Evolutionary conservation across 805 yeast genomes (phyloP), one percentile per base, ranked within the genome.

Genomic region (Cyberlindnera meyerae): DNA sequence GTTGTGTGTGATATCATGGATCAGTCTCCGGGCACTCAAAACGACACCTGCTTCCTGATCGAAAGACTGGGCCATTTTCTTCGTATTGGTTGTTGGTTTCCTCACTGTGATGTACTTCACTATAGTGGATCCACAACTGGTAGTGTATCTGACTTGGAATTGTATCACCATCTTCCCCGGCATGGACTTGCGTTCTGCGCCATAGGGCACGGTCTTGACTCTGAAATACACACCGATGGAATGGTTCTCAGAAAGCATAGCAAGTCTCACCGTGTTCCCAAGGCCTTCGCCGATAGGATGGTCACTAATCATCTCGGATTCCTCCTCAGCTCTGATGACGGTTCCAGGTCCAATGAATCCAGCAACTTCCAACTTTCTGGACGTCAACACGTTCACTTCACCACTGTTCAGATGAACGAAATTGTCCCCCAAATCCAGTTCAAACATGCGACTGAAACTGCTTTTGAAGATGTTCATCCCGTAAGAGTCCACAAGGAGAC

Each of bases 11-110:
- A 78, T 73, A 58, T 86, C 85, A 70, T 75, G 80, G 31, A 89
- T 86, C 12, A 95, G 85, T 34, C 86, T 71, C 54, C 97, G 73
- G 1, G 96, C 82, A 77, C 86, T 78, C 40, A 87, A 66, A 3
- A 87, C 96, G 11, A 95, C 90, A 3, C 96, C 95, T 7, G 97
- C 95, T 61, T 90, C 97, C 69, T 93, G 97, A 63, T 90, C 97
- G 60, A 90, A 89, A 15, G 40, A 35, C 2, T 15, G 2, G 9
- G 29, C 43, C 40, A 40, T 32, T 35, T 36, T 40, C 13, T 8
- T 66, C 13, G 73, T 72, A 33, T 65, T 64, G 17, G 83, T 77
- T 29, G 73, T 69, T 24, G 70, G 68, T 31, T 76, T 70, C 15
- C 70, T 67, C 18, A 89, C 70, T 0, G 97, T 90, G 12, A 97